These are phyloP conservation scores for Solanum bulbocastanum DNA, from an alignment of 257 asterid species.

Conservation along the genomic window DNA sequence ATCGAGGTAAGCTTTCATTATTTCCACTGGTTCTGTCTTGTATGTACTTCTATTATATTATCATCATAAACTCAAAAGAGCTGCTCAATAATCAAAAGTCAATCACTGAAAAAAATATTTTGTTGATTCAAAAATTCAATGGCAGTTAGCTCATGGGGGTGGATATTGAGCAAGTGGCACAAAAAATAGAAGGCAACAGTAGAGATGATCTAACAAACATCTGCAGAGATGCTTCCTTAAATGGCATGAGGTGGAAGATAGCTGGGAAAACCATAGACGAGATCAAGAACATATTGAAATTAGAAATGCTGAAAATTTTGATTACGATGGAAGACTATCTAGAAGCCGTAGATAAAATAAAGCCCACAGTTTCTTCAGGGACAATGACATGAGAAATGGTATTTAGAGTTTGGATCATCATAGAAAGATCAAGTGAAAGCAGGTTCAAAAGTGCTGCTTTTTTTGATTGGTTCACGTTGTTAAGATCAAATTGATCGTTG, in stretches of 20 bases:
- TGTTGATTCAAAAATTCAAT: background rate
- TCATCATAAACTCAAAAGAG: no score
- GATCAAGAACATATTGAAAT: constrained; percentile 77
- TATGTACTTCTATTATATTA: no score
- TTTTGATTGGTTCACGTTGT: no score
- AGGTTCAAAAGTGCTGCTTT: background rate
- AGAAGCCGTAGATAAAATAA: constrained; percentile 78
- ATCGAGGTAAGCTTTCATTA: constrained; percentile 46
- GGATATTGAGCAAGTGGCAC: background rate
- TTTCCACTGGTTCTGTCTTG: no score
- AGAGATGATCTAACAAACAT: constrained; percentile 64
- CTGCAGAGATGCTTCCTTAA: constrained; percentile 77
- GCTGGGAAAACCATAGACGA: constrained; percentile 71
- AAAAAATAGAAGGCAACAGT: background rate
- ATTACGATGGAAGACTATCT: constrained; percentile 50
- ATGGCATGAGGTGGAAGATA: constrained; percentile 74
- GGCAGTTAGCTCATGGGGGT: constrained; percentile 62
- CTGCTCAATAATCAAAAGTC: no score
- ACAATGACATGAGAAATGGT: constrained; percentile 90
- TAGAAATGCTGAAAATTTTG: constrained; percentile 33
- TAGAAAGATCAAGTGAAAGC: constrained; percentile 4
- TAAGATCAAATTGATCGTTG: background rate
- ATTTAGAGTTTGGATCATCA: constrained; percentile 75
- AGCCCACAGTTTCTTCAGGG: constrained; percentile 76
- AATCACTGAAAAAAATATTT: background rate